phyloP scores from a whole-genome alignment of 1,284 basidiomycete species.

The Ganoderma multipileum region DNA sequence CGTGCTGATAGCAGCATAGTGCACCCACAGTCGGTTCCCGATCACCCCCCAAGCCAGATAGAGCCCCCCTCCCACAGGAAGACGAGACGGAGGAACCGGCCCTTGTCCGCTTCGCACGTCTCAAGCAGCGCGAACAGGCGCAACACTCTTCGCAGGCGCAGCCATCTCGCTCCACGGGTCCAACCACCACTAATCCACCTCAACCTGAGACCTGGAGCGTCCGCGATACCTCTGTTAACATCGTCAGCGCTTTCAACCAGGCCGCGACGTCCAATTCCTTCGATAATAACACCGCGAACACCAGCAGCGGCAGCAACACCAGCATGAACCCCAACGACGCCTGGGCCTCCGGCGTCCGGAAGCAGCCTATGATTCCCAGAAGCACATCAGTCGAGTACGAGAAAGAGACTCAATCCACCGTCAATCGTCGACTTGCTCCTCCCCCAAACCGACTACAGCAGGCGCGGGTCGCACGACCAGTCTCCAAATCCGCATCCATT shows the following conservation, averaged over 20 bases:
- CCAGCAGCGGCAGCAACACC: slow-evolving; percentile 15
- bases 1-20: slow-evolving; percentile 45
- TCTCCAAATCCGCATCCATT: slow-evolving; percentile 57
- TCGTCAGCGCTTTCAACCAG: slow-evolving; percentile 80
- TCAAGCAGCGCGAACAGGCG: slow-evolving; percentile 57
- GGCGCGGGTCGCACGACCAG: slow-evolving; percentile 39
- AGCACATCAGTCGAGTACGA: slow-evolving; percentile 83
- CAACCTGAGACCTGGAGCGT: slow-evolving; percentile 73
- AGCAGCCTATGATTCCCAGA: slow-evolving; percentile 57
- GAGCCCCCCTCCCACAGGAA: slow-evolving; percentile 33
- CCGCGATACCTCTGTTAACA: slow-evolving; percentile 84
- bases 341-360: slow-evolving; percentile 68
- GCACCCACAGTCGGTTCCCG: slow-evolving; percentile 62
- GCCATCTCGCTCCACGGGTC: slow-evolving; percentile 39
- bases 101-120: slow-evolving; percentile 55
- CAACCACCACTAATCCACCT: slow-evolving; percentile 45
- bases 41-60: slow-evolving; percentile 61
- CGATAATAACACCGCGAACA: slow-evolving; percentile 44
- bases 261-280: slow-evolving; percentile 58
- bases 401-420: slow-evolving; percentile 61
- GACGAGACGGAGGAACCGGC: slow-evolving; percentile 54
- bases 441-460: slow-evolving; percentile 53
- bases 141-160: slow-evolving; percentile 47
- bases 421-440: slow-evolving; percentile 59
- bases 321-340: slow-evolving; percentile 54